Base-by-base conservation (phyloP, 1,284 basidiomycete genomes). In the Austroboletus niveus region DNA sequence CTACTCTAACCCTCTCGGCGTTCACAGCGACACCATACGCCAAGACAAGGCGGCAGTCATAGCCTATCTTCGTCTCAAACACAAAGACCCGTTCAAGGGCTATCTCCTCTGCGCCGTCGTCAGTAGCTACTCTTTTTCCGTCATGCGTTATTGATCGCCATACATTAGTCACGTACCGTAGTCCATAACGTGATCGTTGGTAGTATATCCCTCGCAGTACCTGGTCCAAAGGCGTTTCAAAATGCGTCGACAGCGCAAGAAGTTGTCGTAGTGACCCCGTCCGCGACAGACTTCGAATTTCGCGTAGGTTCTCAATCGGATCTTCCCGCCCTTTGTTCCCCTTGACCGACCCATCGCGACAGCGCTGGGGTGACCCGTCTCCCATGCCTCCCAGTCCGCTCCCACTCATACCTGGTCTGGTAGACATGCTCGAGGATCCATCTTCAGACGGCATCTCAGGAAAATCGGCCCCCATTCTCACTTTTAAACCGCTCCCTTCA, bases 191-290 rank as follows among this genome's bases (percentile, higher is more conserved):
- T 87, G 12, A 70, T 87, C 32, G 85, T 89, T 22, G 87, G 81
- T 30, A 85, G 85, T 57, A 82, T 89, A 29, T 88, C 87, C 1
- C 86, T 84, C 60, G 87, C 86, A 10, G 77, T 78, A 36, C 82
- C 84, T 8, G 81, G 84, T 2, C 79, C 81, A 14, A 86, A 87
- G 62, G 82, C 85, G 1, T 76, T 89, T 62, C 85, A 88, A 60
- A 88, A 84, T 58, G 84, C 84, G 9, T 87, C 87, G 8, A 89
- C 87, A 0, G 87, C 87, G 0, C 85, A 87, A 66, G 87, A 89
- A 69, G 81, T 89, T 55, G 80, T 80, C 20, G 79, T 89, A 39
- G 79, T 89, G 47, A 81, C 85, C 1, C 84, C 85, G 6, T 75
- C 73, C 15, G 83, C 86, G 3, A 71, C 74, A 27, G 79, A 85